A percentile compares a stretch with the other conserved stretches of the same genome.
Conservation (phyloP, 257 asterid genomes). For the Lycium barbarum region DNA sequence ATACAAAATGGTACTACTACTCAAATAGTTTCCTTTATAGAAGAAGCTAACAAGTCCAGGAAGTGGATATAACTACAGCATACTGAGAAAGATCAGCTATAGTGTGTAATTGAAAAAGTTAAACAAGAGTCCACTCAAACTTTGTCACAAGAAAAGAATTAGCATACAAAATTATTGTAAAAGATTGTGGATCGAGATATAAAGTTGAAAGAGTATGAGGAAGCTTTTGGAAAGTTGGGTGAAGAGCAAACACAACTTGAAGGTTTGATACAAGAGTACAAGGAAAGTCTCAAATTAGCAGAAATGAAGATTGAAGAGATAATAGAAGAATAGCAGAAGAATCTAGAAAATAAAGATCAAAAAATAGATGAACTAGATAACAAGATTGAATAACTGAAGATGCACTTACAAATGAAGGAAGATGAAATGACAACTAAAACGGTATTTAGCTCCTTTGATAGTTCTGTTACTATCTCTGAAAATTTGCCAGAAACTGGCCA, state of each 20-base stretch:
- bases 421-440: no score
- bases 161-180: constrained; percentile 48
- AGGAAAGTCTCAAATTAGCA: no score
- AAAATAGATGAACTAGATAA: no score
- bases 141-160: constrained; percentile 50
- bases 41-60: constrained; percentile 50
- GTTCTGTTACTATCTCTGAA: no score
- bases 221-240: constrained; percentile 45
- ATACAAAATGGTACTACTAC: constrained; percentile 51
- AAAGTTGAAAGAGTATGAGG: constrained; percentile 58
- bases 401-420: no score
- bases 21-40: constrained; percentile 44
- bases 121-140: constrained; percentile 51
- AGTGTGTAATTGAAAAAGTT: constrained; percentile 52
- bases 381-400: no score
- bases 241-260: constrained; percentile 35
- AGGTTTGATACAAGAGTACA: no score
- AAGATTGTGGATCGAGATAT: constrained; percentile 54
- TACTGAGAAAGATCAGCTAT: constrained; percentile 57
- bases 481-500: no score
- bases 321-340: no score
- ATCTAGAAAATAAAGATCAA: no score
- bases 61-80: constrained; percentile 53
- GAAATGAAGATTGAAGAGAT: no score
- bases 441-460: no score